These are phyloP conservation scores for Trematosphaeria pertusa DNA, from an alignment of 2,329 filamentous ascomycete genomes.

Conservation along the genomic window DNA sequence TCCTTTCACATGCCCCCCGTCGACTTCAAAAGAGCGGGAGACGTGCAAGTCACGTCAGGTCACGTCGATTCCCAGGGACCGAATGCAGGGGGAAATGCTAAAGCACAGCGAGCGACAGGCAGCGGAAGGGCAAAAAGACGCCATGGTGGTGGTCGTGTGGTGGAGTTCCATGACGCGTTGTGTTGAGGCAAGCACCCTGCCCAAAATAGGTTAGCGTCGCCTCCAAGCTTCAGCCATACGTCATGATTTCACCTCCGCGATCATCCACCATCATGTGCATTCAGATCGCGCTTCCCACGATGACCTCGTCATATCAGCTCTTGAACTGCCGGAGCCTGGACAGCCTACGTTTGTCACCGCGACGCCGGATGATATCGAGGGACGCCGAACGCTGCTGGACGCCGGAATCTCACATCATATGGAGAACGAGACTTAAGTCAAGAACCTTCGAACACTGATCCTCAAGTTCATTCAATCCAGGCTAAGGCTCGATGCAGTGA, in stretches of 20 bases:
- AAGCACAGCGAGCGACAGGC: slow-evolving; percentile 21
- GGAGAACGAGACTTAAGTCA: slow-evolving; percentile 6
- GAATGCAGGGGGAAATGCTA: slow-evolving; percentile 28
- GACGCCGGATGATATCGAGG: neutral
- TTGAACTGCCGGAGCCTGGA: no score
- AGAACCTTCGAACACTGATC: neutral
- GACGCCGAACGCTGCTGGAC: neutral
- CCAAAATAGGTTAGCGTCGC: slow-evolving; percentile 19
- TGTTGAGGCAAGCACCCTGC: neutral
- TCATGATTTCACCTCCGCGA: slow-evolving; percentile 29
- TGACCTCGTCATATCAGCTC: no score
- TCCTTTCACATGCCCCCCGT: slow-evolving; percentile 15
- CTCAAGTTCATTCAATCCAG: neutral
- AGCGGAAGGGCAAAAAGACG: slow-evolving; percentile 17
- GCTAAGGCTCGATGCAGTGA: slow-evolving; percentile 20
- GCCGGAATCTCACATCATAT: no score
- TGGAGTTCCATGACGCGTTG: slow-evolving; percentile 1
- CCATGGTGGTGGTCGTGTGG: slow-evolving; percentile 10
- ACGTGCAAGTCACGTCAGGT: no score
- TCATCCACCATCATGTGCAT: slow-evolving; percentile 8
- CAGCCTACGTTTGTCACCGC: no score
- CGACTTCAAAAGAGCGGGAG: slow-evolving; percentile 10
- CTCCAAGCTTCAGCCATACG: slow-evolving; percentile 32
- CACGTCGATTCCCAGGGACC: slow-evolving; percentile 24
- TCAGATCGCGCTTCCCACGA: neutral